phyloP scores from a whole-genome alignment of 2,329 filamentous ascomycete genomes.

The Diaporthe caulivora region DNA sequence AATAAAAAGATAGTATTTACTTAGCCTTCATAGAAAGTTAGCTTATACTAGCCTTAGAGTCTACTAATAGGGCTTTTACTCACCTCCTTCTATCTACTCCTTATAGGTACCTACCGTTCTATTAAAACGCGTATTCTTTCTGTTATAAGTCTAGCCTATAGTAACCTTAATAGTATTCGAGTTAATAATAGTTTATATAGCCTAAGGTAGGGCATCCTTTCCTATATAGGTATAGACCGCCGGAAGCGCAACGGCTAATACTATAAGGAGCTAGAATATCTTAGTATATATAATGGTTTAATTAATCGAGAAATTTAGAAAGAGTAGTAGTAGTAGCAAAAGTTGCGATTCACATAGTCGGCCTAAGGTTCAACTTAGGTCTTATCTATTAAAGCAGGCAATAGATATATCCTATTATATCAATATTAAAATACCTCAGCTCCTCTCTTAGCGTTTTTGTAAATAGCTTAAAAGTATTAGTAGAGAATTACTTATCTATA shows the following conservation, averaged over 20 bases:
- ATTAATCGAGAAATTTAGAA: not conserved
- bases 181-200: not conserved
- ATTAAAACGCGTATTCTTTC: not conserved
- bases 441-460: not conserved
- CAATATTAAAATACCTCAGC: too few species aligned
- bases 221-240: not conserved
- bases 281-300: not conserved
- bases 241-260: not conserved
- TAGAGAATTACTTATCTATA: not conserved
- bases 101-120: not conserved
- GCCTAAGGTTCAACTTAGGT: not conserved
- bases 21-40: not conserved
- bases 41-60: not conserved
- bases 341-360: not conserved
- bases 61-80: not conserved
- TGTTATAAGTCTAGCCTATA: not conserved
- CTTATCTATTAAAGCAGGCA: not conserved
- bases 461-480: not conserved
- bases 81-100: not conserved
- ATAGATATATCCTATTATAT: not conserved
- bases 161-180: not conserved
- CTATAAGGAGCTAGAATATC: not conserved
- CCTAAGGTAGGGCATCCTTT: not conserved
- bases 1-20: not conserved
- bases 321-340: not conserved